phyloP scores from a whole-genome alignment of 164 flowering plant genomes.

The Vitis riparia region DNA sequence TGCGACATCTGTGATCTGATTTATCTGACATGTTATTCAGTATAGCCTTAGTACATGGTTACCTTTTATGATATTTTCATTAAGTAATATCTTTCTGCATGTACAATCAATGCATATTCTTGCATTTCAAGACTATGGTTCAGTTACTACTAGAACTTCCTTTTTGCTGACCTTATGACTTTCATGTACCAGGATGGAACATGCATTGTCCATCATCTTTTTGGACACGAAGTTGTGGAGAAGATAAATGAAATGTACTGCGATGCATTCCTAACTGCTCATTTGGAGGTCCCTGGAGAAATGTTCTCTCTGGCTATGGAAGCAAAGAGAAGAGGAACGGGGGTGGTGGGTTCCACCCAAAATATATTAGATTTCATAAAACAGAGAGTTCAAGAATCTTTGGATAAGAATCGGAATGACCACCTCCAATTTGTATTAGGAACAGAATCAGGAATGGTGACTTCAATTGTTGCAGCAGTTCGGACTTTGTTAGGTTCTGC shows the following conservation, averaged over 20 bases:
- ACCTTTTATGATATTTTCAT: too few relatives aligned
- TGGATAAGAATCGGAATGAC: slow-evolving; percentile 73
- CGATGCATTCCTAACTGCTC: slow-evolving; percentile 93
- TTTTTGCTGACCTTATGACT: slow-evolving; percentile 4
- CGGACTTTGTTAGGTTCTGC: slow-evolving; percentile 51
- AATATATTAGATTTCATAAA: slow-evolving; percentile 92
- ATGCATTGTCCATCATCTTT: slow-evolving; percentile 94
- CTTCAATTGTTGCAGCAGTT: slow-evolving; percentile 85
- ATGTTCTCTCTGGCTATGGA: slow-evolving; percentile 98
- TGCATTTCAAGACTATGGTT: too few relatives aligned
- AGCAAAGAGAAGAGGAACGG: slow-evolving; percentile 97
- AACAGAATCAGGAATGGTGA: slow-evolving; percentile 98
- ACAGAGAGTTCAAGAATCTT: slow-evolving; percentile 72
- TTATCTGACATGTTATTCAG: too few relatives aligned
- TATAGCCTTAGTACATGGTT: too few relatives aligned
- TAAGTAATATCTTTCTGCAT: too few relatives aligned
- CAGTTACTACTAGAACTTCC: too few relatives aligned
- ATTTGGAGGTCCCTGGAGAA: slow-evolving; percentile 98
- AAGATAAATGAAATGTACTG: slow-evolving; percentile 80
- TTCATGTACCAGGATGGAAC: slow-evolving; percentile 71
- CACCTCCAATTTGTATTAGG: slow-evolving; percentile 95
- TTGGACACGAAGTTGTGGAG: slow-evolving; percentile 89
- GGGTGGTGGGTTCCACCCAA: slow-evolving; percentile 97
- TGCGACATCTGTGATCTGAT: too few relatives aligned
- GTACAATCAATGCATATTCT: too few relatives aligned